These are phyloP conservation scores for Ceratocystis variospora DNA, from an alignment of 2,329 filamentous ascomycete species.

Conservation along the genomic window DNA sequence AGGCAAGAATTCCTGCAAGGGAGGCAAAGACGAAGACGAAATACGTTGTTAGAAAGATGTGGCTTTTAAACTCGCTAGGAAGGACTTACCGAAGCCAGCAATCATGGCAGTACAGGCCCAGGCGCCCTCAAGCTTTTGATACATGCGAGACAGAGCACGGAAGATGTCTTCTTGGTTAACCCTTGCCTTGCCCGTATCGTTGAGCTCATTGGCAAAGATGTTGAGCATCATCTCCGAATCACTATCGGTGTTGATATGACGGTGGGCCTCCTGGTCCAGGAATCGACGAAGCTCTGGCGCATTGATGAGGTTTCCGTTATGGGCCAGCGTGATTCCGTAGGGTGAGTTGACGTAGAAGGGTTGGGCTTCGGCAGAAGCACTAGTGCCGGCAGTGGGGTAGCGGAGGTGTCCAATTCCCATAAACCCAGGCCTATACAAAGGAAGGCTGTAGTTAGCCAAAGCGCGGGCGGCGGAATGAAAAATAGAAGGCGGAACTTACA, in stretches of 20 bases:
- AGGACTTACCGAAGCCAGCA: constrained; percentile 51
- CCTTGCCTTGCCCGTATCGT: constrained; percentile 66
- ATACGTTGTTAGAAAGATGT: not conserved
- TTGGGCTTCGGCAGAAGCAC: constrained; percentile 62
- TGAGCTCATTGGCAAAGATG: constrained; percentile 70
- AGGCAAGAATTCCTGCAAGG: constrained; percentile 3
- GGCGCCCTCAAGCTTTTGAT: constrained; percentile 56
- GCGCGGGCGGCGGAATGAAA: constrained; percentile 20
- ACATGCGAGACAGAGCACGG: constrained; percentile 55
- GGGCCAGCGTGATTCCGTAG: constrained; percentile 66
- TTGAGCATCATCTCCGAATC: constrained; percentile 79
- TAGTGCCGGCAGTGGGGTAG: constrained; percentile 81
- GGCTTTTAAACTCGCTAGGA: not conserved
- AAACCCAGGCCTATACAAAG: constrained; percentile 49
- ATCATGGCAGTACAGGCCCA: constrained; percentile 75
- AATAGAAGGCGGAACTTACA: constrained; percentile 13
- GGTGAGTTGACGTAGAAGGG: constrained; percentile 81
- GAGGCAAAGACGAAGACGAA: constrained; percentile 32
- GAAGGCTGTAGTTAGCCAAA: not conserved
- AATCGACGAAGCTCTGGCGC: constrained; percentile 53
- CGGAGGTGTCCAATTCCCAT: constrained; percentile 78
- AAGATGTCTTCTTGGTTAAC: constrained; percentile 70
- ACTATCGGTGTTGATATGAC: constrained; percentile 81
- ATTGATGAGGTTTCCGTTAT: constrained; percentile 84
- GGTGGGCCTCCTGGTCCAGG: constrained; percentile 63